Conservation (phyloP, 2,329 filamentous ascomycete species). For the Neurospora crassa region DNA sequence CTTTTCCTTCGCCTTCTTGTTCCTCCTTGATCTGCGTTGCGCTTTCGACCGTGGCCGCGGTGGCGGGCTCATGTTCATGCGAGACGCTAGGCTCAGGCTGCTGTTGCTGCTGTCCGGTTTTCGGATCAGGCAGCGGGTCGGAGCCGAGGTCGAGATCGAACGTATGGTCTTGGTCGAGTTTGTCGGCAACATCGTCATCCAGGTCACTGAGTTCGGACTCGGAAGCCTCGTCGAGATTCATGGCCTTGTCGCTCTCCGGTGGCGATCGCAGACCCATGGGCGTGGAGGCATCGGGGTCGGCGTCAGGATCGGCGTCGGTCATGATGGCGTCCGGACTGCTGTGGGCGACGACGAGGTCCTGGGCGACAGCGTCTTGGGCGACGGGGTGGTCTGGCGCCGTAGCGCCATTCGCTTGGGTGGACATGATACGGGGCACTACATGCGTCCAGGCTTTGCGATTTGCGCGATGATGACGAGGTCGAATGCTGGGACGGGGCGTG, state of each 20-base stretch:
- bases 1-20: background rate
- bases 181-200: conserved; percentile 46
- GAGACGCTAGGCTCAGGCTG: background rate
- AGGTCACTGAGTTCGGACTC: conserved; percentile 60
- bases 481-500: conserved; percentile 1
- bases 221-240: conserved; percentile 45
- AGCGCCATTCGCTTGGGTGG: conserved; percentile 44
- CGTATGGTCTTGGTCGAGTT: conserved; percentile 19
- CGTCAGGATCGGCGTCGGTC: conserved; percentile 13
- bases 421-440: conserved; percentile 41
- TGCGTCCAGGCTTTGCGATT: conserved; percentile 25
- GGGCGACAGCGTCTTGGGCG: conserved; percentile 7
- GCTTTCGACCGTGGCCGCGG: background rate
- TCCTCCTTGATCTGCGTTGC: background rate
- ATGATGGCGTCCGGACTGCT: conserved; percentile 5
- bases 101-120: background rate
- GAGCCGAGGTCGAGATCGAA: conserved; percentile 6
- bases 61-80: background rate
- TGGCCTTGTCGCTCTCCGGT: conserved; percentile 52
- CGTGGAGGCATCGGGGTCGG: conserved; percentile 25
- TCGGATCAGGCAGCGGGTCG: background rate
- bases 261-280: conserved; percentile 49
- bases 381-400: conserved; percentile 30
- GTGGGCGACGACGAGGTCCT: conserved; percentile 8
- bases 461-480: conserved; percentile 8